Conservation (phyloP, 176 grass and related monocot species). For the Bothriochloa decipiens region DNA sequence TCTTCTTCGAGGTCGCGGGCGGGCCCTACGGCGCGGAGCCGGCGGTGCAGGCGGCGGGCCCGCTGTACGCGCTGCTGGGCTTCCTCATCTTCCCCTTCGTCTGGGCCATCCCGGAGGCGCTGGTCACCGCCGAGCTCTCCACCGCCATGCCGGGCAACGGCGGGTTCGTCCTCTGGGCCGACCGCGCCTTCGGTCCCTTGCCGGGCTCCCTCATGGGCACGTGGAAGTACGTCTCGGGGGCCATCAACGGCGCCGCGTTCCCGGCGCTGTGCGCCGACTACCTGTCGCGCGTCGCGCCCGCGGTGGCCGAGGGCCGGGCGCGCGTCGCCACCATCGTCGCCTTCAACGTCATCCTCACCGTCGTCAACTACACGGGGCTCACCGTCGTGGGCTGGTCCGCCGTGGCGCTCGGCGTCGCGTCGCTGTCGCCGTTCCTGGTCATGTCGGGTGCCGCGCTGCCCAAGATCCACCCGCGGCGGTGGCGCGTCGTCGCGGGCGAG, state of each 20-base stretch:
- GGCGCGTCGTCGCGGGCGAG: constrained; percentile 40
- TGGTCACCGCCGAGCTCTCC: constrained; percentile 79
- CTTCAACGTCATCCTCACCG: constrained; percentile 59
- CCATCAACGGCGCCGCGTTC: constrained; percentile 82
- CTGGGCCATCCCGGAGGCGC: constrained; percentile 75
- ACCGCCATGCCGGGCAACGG: constrained; percentile 80
- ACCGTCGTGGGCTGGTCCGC: constrained; percentile 74
- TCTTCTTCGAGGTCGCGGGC: constrained; percentile 87
- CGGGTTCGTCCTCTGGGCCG: constrained; percentile 84
- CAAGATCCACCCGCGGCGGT: constrained; percentile 52
- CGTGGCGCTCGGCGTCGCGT: constrained; percentile 55
- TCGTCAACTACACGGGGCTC: constrained; percentile 72
- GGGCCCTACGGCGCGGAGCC: constrained; percentile 80
- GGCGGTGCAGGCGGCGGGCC: constrained; percentile 63
- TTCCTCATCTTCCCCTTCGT: constrained; percentile 78
- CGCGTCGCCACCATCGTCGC: constrained; percentile 50
- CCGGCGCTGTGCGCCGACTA: constrained; percentile 76
- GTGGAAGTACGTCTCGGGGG: constrained; percentile 80
- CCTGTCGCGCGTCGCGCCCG: constrained; percentile 58
- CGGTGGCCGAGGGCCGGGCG: constrained; percentile 23
- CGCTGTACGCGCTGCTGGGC: constrained; percentile 63
- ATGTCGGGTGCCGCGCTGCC: constrained; percentile 68
- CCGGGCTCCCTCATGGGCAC: constrained; percentile 71
- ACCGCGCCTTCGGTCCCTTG: constrained; percentile 69
- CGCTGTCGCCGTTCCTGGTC: constrained; percentile 68